Conservation (phyloP, 1,284 basidiomycete species). For the Ceratobasidium sp. region DNA sequence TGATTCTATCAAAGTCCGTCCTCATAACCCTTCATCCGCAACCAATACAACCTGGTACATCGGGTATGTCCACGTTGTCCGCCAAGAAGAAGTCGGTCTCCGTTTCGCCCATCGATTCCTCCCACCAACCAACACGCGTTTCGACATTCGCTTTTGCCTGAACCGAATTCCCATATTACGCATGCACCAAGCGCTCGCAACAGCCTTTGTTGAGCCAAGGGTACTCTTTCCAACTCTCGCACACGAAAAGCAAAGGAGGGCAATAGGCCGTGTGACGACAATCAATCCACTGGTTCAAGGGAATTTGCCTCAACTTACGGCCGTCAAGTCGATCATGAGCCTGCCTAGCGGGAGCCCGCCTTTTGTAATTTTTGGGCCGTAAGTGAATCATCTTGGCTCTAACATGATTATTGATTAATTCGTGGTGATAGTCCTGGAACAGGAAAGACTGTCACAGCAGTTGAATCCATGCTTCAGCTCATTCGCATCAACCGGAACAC, state of each 20-base stretch:
- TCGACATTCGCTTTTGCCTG: constrained; percentile 67
- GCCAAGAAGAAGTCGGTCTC: constrained; percentile 65
- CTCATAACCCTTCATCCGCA: constrained; percentile 56
- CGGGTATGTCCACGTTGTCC: constrained; percentile 69
- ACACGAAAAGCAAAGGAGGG: constrained; percentile 52
- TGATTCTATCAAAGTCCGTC: constrained; percentile 61
- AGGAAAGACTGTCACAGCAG: constrained; percentile 75
- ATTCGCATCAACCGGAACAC: constrained; percentile 61
- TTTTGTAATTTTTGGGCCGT: constrained; percentile 65
- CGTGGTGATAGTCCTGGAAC: constrained; percentile 67
- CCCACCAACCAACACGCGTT: constrained; percentile 55
- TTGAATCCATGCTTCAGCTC: constrained; percentile 74
- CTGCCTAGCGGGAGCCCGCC: constrained; percentile 64
- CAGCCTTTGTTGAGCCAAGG: constrained; percentile 60
- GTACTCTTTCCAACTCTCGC: constrained; percentile 62
- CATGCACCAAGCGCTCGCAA: constrained; percentile 68
- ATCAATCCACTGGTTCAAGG: constrained; percentile 63
- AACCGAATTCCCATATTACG: constrained; percentile 66
- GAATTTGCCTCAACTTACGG: constrained; percentile 67
- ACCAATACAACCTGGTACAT: constrained; percentile 66
- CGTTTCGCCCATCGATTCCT: constrained; percentile 65
- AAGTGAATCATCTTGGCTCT: constrained; percentile 5
- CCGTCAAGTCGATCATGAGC: constrained; percentile 65
- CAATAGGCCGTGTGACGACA: constrained; percentile 50
- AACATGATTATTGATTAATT: background rate